Base-by-base conservation (phyloP, 2,329 filamentous ascomycete genomes). In the Orbilia brochopaga region DNA sequence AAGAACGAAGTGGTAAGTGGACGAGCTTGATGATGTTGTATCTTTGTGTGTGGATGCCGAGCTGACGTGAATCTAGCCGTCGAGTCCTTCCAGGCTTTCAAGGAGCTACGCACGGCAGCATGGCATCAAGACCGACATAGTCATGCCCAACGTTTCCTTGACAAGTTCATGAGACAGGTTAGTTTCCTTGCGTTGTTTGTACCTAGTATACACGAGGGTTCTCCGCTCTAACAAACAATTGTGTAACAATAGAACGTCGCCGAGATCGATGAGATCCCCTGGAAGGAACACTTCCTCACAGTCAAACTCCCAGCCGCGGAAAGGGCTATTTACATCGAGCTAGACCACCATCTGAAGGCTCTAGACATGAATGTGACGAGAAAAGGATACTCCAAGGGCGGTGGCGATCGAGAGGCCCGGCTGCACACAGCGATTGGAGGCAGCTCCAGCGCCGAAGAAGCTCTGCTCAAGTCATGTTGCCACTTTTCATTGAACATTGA, bases 41-140 rank as follows among this genome's bases (percentile, higher is more conserved):
- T 17, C 19, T 21, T 30, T 30, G 3, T 21, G 8, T 53, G 15
- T 1, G 21, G 11, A 57, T 58, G 57, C 73, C 32, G 15, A 51
- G 75, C 54, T 75, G 75, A 53, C 74, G 70, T 44, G 15, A 66
- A 74, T 51, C 74, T 79, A 74, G 81, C 80, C 37, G 82, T 83
- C 0, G 86, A 89, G 74, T 78, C 80, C 2, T 88, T 89, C 72
- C 79, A 85, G 3, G 80, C 82, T 0, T 85, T 83, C 74, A 80
- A 82, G 1, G 79, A 83, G 27, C 76, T 79, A 1, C 80, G 81
- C 11, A 86, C 85, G 1, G 76, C 81, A 5, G 79, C 81, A 4
- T 85, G 84, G 83, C 83, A 87, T 73, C 66, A 78, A 30, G 79
- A 80, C 10, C 82, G 86, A 1, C 81, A 86, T 74, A 70, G 80